phyloP scores from a whole-genome alignment of 257 asterid species.

The Penstemon davidsonii region DNA sequence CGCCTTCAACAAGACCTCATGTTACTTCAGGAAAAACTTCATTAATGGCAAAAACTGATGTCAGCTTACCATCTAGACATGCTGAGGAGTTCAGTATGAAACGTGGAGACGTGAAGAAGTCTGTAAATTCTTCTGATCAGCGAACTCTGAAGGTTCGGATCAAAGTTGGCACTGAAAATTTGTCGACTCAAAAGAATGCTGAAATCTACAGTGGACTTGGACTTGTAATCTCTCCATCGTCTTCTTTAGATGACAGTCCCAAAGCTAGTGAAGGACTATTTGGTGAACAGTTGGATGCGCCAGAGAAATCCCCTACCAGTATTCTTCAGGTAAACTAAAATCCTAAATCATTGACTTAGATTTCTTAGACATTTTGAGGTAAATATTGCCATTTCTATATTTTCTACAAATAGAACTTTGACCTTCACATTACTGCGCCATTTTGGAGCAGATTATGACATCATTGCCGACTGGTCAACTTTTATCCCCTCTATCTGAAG shows the following conservation, averaged over 20 bases:
- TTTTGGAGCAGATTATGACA: slow-evolving; percentile 78
- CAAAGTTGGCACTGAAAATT: slow-evolving; percentile 78
- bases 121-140: slow-evolving; percentile 54
- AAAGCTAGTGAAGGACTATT: slow-evolving; percentile 53
- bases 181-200: slow-evolving; percentile 69
- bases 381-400: slow-evolving; percentile 16
- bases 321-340: slow-evolving; percentile 77
- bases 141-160: slow-evolving; percentile 80
- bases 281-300: slow-evolving; percentile 42
- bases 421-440: slow-evolving; percentile 16
- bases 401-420: slow-evolving; percentile 15
- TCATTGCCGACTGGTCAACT: slow-evolving; percentile 55
- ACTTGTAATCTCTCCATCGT: slow-evolving; percentile 83
- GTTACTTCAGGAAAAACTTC: slow-evolving; percentile 50
- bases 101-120: slow-evolving; percentile 41
- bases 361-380: slow-evolving; percentile 12
- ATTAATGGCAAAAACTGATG: slow-evolving; percentile 38
- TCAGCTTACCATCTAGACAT: slow-evolving; percentile 39
- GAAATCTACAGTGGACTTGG: slow-evolving; percentile 96
- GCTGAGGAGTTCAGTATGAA: slow-evolving; percentile 50
- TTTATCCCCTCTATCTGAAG: slow-evolving; percentile 81
- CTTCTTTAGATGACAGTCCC: slow-evolving; percentile 80
- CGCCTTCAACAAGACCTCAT: slow-evolving; percentile 52
- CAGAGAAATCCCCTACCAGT: slow-evolving; percentile 81
- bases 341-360: slow-evolving; percentile 25